Evolutionary conservation across 2,329 filamentous ascomycete genomes (phyloP), one percentile per base, ranked within the genome.

Genomic region (Colletotrichum horii): DNA sequence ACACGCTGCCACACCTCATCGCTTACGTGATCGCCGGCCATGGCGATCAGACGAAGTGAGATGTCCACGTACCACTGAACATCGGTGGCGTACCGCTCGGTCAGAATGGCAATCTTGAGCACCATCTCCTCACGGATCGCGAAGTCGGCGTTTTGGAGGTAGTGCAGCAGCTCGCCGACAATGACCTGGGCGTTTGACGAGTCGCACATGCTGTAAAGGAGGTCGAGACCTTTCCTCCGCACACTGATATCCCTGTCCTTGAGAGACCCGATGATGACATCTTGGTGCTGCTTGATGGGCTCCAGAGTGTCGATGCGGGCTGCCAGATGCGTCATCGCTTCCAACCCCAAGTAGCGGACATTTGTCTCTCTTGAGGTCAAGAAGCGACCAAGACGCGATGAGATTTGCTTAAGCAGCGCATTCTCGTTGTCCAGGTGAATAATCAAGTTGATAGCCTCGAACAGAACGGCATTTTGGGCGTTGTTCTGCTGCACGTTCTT

Each of bases 401-500:
- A 98, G 77, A 99, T 98, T 81, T 98, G 96, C 81, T 98, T 94
- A 96, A 99, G 98, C 69, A 99, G 88, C 26, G 94, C 94, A 79
- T 96, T 94, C 84, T 99, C 97, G 0, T 96, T 98, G 80, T 98
- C 97, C 28, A 99, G 91, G 82, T 99, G 97, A 79, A 99, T 99
- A 79, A 98, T 97, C 60, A 99, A 91, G 83, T 99, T 98, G 84
- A 99, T 99, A 28, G 97, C 97, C 87, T 99, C 97, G 81, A 99
- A 99, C 2, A 99, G 89, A 16, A 99, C 96, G 1, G 97, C 97
- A 82, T 99, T 99, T 82, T 98, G 97, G 1, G 97, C 97, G 83
- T 99, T 99, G 85, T 99, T 99, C 83, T 99, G 97, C 85, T 99
- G 97, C 19, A 99, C 97, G 80, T 99, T 99, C 87, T 98, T 99